Percentiles rank a stretch among this genome's conserved stretches.
phyloP scores from a whole-genome alignment of 129 eudicot species.

The Lonicera japonica region DNA sequence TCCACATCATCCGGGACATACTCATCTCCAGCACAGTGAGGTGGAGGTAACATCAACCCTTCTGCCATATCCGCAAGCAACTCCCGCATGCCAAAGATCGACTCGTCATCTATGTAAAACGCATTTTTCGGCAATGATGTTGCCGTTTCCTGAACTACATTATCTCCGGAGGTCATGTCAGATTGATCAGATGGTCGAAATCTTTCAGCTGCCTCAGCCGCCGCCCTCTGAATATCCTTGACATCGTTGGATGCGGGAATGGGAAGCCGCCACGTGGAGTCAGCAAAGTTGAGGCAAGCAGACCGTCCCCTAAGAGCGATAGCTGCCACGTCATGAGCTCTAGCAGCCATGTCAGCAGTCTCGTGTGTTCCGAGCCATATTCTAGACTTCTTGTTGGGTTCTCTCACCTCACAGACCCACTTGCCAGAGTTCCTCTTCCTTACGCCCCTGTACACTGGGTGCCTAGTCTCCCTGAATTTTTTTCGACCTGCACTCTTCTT shows the following conservation, averaged over 20 bases:
- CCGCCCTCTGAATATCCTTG: slow-evolving; percentile 75
- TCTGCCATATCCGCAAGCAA: slow-evolving; percentile 60
- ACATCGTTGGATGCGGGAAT: slow-evolving; percentile 40
- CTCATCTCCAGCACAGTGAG: slow-evolving; percentile 20
- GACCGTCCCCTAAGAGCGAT: slow-evolving; percentile 57
- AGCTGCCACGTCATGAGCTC: slow-evolving; percentile 90
- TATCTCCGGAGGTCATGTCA: neutral
- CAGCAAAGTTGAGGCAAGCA: slow-evolving; percentile 78
- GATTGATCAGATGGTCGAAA: slow-evolving; percentile 26
- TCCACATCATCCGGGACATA: slow-evolving; percentile 37
- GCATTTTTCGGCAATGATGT: slow-evolving; percentile 10
- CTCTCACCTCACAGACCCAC: slow-evolving; percentile 83
- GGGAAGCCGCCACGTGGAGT: slow-evolving; percentile 75
- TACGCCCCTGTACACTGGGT: slow-evolving; percentile 79
- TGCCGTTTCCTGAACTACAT: slow-evolving; percentile 4
- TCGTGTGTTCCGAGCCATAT: slow-evolving; percentile 75
- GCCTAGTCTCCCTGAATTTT: slow-evolving; percentile 74
- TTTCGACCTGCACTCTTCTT: slow-evolving; percentile 78
- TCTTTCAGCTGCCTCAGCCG: slow-evolving; percentile 68
- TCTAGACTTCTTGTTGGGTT: slow-evolving; percentile 64
- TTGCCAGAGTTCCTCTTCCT: slow-evolving; percentile 53
- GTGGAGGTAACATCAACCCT: slow-evolving; percentile 70
- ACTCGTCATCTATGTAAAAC: slow-evolving; percentile 43
- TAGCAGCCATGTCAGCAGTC: slow-evolving; percentile 83
- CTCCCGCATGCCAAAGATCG: slow-evolving; percentile 51